phyloP scores from a whole-genome alignment of 768 basidiomycete genomes.

The Boletus sensibilis region DNA sequence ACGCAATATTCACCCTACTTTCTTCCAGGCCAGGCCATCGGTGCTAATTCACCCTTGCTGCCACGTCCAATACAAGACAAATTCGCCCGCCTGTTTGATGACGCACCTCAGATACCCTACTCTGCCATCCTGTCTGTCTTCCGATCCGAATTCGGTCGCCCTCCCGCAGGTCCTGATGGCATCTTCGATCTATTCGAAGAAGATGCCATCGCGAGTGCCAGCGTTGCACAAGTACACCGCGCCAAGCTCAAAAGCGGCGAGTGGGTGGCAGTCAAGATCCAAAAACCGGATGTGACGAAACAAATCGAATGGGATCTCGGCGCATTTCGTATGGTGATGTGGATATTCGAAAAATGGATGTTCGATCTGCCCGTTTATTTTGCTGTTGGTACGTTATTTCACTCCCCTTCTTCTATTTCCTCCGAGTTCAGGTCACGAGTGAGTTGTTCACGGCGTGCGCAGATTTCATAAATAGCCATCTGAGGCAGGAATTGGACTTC shows the following conservation, averaged over 20 bases:
- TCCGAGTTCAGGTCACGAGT: background rate
- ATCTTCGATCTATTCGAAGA: constrained; percentile 80
- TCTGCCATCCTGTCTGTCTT: constrained; percentile 67
- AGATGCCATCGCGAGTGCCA: constrained; percentile 79
- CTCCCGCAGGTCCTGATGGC: constrained; percentile 64
- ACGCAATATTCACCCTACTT: background rate
- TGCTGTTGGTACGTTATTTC: constrained; percentile 55
- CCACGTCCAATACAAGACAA: constrained; percentile 81
- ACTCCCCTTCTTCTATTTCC: background rate
- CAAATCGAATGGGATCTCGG: constrained; percentile 86
- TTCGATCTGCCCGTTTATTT: constrained; percentile 89
- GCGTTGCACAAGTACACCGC: constrained; percentile 89
- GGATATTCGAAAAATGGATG: constrained; percentile 73
- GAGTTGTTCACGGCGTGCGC: background rate
- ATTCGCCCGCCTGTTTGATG: constrained; percentile 82
- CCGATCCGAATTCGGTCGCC: constrained; percentile 61
- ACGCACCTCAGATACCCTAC: constrained; percentile 83
- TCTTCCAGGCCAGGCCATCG: constrained; percentile 65
- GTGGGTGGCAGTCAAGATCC: constrained; percentile 91
- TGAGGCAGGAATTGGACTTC: constrained; percentile 84
- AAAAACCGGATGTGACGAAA: constrained; percentile 83
- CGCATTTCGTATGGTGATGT: constrained; percentile 70
- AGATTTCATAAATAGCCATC: constrained; percentile 80
- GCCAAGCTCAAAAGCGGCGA: constrained; percentile 55
- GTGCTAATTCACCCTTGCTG: constrained; percentile 81